Evolutionary conservation across 805 yeast species (phyloP).

Genomic region (Candida schatavii): DNA sequence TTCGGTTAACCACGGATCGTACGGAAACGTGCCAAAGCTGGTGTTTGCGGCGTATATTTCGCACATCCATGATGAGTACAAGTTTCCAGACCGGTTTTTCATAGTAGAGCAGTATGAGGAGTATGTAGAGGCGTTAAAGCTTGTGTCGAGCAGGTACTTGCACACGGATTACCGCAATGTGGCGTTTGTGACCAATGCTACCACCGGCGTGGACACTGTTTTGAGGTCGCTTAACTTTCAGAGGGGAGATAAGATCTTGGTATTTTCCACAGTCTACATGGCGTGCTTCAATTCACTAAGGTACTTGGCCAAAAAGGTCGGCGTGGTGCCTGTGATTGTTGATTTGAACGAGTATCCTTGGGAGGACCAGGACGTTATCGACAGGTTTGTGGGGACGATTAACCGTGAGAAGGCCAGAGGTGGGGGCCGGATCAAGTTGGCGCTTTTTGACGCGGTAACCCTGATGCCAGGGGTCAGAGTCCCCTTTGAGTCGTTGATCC

Average conservation of each 20-base stretch:
- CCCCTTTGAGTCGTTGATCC: slow-evolving; percentile 52
- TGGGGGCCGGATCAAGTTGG: slow-evolving; percentile 34
- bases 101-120: slow-evolving; percentile 21
- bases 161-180: slow-evolving; percentile 46
- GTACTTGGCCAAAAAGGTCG: slow-evolving; percentile 33
- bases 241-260: slow-evolving; percentile 50
- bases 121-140: slow-evolving; percentile 33
- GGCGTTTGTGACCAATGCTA: slow-evolving; percentile 59
- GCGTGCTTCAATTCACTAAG: slow-evolving; percentile 53
- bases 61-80: slow-evolving; percentile 19
- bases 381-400: slow-evolving; percentile 14
- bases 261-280: slow-evolving; percentile 50
- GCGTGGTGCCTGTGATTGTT: slow-evolving; percentile 31
- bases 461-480: slow-evolving; percentile 63
- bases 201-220: slow-evolving; percentile 56
- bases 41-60: slow-evolving; percentile 39
- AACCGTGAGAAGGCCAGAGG: slow-evolving; percentile 15
- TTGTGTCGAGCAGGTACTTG: slow-evolving; percentile 39
- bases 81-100: slow-evolving; percentile 49
- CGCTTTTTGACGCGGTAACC: slow-evolving; percentile 55
- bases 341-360: slow-evolving; percentile 41
- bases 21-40: slow-evolving; percentile 52
- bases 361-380: slow-evolving; percentile 32
- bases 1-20: slow-evolving; percentile 65
- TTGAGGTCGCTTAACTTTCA: slow-evolving; percentile 52